Evolutionary conservation across 345 rosid genomes (phyloP).

Genomic region (Euphorbia pulcherrima): DNA sequence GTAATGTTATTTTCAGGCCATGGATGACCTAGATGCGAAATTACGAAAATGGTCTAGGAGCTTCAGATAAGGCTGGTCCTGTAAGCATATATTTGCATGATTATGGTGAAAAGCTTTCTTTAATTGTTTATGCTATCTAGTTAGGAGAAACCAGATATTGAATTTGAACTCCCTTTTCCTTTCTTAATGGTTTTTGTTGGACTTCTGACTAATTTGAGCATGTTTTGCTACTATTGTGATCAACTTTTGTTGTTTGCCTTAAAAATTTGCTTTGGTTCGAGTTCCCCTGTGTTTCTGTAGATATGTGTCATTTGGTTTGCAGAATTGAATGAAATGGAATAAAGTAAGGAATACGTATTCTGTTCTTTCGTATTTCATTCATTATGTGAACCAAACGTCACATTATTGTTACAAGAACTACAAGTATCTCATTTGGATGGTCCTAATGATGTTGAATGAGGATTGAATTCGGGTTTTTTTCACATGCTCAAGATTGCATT

Average conservation of each 20-base stretch:
- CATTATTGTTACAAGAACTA: too few relatives aligned
- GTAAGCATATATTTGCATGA: slow-evolving; percentile 72
- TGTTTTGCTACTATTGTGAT: slow-evolving; percentile 8
- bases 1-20: slow-evolving; percentile 41
- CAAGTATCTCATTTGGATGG: too few relatives aligned
- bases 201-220: slow-evolving; percentile 10
- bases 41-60: slow-evolving; percentile 54
- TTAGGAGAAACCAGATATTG: slow-evolving; percentile 13
- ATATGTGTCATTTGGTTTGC: too few relatives aligned
- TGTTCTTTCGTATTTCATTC: too few relatives aligned
- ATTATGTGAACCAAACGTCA: too few relatives aligned
- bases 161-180: slow-evolving; percentile 9
- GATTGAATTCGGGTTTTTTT: too few relatives aligned
- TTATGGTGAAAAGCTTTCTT: not conserved
- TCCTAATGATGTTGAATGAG: too few relatives aligned
- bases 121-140: slow-evolving; percentile 6
- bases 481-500: too few relatives aligned
- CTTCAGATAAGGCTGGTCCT: slow-evolving; percentile 64
- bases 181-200: not conserved
- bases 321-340: too few relatives aligned
- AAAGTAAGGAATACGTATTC: too few relatives aligned
- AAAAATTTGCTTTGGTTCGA: not conserved
- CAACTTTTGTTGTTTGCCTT: not conserved
- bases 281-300: too few relatives aligned
- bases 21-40: slow-evolving; percentile 58